phyloP scores from a whole-genome alignment of 106 monocot species.

The Dioscorea alata region DNA sequence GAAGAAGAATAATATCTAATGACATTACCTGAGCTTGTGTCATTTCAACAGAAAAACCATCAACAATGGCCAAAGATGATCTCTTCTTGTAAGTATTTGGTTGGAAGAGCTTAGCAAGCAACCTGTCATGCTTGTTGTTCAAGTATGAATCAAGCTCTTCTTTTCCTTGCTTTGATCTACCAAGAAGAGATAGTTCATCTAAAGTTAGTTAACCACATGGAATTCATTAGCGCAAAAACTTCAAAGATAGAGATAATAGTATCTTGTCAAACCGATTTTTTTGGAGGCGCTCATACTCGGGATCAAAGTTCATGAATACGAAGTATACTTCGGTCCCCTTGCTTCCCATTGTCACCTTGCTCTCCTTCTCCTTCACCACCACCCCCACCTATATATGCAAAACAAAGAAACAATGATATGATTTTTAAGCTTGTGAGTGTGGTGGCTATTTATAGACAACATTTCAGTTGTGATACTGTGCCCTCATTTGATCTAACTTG shows the following conservation, averaged over 20 bases:
- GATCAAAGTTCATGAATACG: slow-evolving; percentile 79
- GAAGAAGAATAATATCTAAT: neutral
- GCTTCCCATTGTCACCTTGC: slow-evolving; percentile 2
- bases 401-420: neutral
- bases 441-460: slow-evolving; percentile 5
- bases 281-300: slow-evolving; percentile 41
- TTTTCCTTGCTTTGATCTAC: slow-evolving; percentile 49
- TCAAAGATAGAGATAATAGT: neutral
- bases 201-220: neutral
- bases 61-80: slow-evolving; percentile 72
- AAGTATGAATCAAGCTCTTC: slow-evolving; percentile 54
- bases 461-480: neutral
- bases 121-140: slow-evolving; percentile 65
- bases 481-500: neutral
- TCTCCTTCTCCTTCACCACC: neutral
- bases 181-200: no score
- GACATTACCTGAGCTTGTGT: slow-evolving; percentile 55
- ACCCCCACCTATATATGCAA: neutral
- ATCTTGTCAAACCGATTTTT: slow-evolving; percentile 18
- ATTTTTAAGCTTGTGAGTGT: neutral
- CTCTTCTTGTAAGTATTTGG: slow-evolving; percentile 68
- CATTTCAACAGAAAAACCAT: slow-evolving; percentile 83
- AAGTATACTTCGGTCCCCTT: slow-evolving; percentile 28
- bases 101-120: slow-evolving; percentile 46
- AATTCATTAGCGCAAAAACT: neutral